Percentiles rank a stretch among this genome's conserved stretches.
Conservation (phyloP, 2,329 filamentous ascomycete genomes). For the Botrytis hyacinthi region DNA sequence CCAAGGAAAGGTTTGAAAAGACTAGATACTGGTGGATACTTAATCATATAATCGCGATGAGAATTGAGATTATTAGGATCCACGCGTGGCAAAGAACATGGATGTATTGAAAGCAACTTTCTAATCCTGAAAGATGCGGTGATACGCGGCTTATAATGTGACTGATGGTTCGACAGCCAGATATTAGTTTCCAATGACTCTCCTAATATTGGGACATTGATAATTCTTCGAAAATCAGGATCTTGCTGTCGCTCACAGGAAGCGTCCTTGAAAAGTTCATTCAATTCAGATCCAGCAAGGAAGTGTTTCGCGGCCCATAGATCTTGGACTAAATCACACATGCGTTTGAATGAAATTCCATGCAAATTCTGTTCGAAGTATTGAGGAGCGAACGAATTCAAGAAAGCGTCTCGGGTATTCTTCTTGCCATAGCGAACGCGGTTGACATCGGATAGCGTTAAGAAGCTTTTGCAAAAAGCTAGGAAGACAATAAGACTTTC, state of each 20-base stretch:
- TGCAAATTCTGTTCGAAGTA: neutral
- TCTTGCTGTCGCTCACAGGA: neutral
- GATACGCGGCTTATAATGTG: neutral
- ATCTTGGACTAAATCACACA: neutral
- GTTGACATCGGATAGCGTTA: neutral
- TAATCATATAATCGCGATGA: too few species aligned
- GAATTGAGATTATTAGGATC: neutral
- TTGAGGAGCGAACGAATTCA: neutral
- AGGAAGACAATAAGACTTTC: neutral
- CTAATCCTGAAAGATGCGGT: neutral
- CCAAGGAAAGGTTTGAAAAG: neutral
- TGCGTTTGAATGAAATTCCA: neutral
- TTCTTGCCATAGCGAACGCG: neutral
- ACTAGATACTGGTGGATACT: neutral
- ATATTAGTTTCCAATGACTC: neutral
- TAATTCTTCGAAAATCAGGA: neutral
- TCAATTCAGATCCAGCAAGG: neutral
- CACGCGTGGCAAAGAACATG: neutral
- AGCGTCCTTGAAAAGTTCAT: neutral
- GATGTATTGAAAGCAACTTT: neutral
- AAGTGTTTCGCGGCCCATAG: neutral
- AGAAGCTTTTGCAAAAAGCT: neutral
- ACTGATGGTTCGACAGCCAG: neutral
- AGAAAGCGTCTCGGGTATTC: neutral
- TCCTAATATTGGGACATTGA: neutral